Conservation (phyloP, 2,329 filamentous ascomycete genomes). For the Alternaria triticina region DNA sequence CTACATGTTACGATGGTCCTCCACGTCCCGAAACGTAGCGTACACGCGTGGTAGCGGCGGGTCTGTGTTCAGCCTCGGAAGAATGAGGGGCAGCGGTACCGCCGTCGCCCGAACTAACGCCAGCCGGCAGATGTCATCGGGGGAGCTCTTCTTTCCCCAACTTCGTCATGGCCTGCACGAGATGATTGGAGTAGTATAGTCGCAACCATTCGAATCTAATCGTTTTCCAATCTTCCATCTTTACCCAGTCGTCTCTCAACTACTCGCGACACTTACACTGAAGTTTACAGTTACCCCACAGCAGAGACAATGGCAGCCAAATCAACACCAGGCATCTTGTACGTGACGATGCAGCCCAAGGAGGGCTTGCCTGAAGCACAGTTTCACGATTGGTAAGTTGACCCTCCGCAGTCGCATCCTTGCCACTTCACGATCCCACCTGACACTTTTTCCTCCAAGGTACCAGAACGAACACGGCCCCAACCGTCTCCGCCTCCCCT, state of each 20-base stretch:
- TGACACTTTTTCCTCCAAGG: conserved; percentile 44
- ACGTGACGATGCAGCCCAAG: conserved; percentile 84
- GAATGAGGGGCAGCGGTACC: conserved; percentile 24
- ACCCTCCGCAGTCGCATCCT: conserved; percentile 29
- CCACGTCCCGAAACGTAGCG: conserved; percentile 7
- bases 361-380: conserved; percentile 68
- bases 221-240: background rate
- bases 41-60: background rate
- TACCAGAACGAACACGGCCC: conserved; percentile 95
- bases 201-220: background rate
- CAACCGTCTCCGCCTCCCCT: conserved; percentile 75
- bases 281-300: background rate
- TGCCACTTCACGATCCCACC: conserved; percentile 16
- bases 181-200: conserved; percentile 1
- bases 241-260: background rate
- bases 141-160: conserved; percentile 19
- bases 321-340: conserved; percentile 71
- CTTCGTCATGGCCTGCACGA: conserved; percentile 8
- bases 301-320: conserved; percentile 48
- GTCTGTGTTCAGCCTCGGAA: conserved; percentile 35
- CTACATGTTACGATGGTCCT: background rate
- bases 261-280: background rate
- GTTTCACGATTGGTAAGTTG: conserved; percentile 71
- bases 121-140: conserved; percentile 45
- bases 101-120: conserved; percentile 13